Evolutionary conservation across 129 eudicot species (phyloP), one percentile per base, ranked within the genome.

Genomic region (Heracleum sosnowskyi): DNA sequence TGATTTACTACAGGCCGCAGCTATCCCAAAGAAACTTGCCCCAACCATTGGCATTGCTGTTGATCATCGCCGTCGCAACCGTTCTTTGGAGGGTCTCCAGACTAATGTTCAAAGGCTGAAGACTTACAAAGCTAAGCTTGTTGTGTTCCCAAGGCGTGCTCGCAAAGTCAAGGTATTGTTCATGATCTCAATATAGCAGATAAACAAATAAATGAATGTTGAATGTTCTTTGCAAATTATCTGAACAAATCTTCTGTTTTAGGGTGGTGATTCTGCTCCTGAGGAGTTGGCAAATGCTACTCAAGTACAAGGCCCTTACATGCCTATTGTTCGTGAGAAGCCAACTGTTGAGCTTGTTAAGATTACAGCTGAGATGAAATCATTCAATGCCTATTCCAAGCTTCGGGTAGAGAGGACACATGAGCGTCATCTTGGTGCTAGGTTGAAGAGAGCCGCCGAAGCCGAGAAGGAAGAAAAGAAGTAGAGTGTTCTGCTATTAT

Each of bases 401-500:
- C 83, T 90, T 37, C 91, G 97, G 29, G 17, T 86, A 20, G 97
- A 90, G 82, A 76, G 92, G 82, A 92, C 85, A 12, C 87, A 92
- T 40, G 86, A 76, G 36, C 85, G 90, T 34, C 97, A 92, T 75
- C 78, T 85, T 63, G 97, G 96, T 78, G 89, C 88, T 39, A 80
- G 93, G 49, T 82, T 86, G 81, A 92, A 88, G 91, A 88, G 82
- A 85, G 91, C 91, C 0, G 89, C 89, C 0, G 89, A 92, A 83
- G 96, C 97, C 7, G 96, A 90, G 84, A 92, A 92, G 88, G 97
- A 90, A 86, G 96, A 92, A 60, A 90, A 92, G 88, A 88, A 92
- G 73, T 90, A 91, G 83, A 77, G 18, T 53, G 64, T 24, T 71
- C 75, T 72, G 29, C 42, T 4, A 18, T 70, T 40, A 17, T 37